Percentiles rank a stretch among this genome's conserved stretches.
Conservation (phyloP, 768 basidiomycete species). For the Phaeotremella fagi region DNA sequence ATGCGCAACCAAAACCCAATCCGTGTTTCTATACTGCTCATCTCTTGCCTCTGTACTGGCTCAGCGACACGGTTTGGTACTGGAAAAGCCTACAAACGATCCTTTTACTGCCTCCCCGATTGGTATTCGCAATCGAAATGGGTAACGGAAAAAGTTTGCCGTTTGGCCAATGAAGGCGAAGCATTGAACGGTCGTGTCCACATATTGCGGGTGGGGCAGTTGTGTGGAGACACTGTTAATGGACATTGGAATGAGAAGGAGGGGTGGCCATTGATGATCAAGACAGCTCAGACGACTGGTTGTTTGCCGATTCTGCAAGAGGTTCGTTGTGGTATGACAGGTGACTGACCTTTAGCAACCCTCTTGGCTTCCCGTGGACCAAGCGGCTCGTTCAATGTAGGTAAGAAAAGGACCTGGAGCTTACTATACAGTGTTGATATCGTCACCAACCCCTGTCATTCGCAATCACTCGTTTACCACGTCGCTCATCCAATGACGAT, state of each 20-base stretch:
- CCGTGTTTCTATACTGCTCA: conserved; percentile 43
- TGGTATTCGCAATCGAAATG: conserved; percentile 48
- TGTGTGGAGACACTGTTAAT: conserved; percentile 42
- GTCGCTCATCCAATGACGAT: conserved; percentile 48
- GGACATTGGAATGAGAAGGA: conserved; percentile 48
- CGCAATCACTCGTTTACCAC: conserved; percentile 48
- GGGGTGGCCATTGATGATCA: conserved; percentile 46
- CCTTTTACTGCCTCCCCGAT: conserved; percentile 38
- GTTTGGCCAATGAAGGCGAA: conserved; percentile 11
- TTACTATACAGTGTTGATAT: too few species aligned
- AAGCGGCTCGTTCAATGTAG: conserved; percentile 52
- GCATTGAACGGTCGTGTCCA: conserved; percentile 16
- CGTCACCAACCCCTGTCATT: too few species aligned
- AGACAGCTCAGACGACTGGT: conserved; percentile 36
- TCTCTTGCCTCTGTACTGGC: conserved; percentile 43
- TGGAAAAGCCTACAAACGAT: conserved; percentile 29
- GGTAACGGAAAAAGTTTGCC: conserved; percentile 43
- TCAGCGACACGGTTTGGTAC: conserved; percentile 1
- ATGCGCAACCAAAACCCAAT: background rate
- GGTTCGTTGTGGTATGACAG: conserved; percentile 9
- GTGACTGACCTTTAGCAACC: conserved; percentile 43
- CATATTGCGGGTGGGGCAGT: conserved; percentile 41
- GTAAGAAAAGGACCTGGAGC: conserved; percentile 9
- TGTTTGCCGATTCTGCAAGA: conserved; percentile 37
- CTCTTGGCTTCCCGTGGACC: conserved; percentile 58